phyloP scores from a whole-genome alignment of 495 filamentous ascomycete species.

The Aspergillus panamensis region DNA sequence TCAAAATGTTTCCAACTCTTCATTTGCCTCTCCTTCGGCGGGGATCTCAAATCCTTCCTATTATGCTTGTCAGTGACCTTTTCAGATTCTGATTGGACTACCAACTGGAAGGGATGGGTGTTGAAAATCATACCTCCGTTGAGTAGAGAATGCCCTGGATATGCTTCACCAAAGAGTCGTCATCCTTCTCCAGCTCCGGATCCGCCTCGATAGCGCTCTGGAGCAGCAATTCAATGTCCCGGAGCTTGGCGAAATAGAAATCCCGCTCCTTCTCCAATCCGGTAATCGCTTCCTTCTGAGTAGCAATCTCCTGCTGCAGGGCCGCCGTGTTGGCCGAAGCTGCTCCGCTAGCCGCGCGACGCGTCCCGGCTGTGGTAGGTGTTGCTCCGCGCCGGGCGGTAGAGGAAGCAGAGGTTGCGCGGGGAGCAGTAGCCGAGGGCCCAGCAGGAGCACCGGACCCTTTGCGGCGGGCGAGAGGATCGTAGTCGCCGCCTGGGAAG shows the following conservation, averaged over 20 bases:
- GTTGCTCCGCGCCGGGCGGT: constrained; percentile 69
- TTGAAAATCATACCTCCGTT: constrained; percentile 64
- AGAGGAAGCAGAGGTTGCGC: constrained; percentile 48
- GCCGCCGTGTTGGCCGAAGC: constrained; percentile 58
- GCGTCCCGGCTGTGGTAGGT: constrained; percentile 60
- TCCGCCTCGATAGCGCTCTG: constrained; percentile 88
- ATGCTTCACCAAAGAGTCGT: constrained; percentile 84
- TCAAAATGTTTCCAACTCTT: constrained; percentile 53
- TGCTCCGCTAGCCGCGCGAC: constrained; percentile 46
- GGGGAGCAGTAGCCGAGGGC: constrained; percentile 39
- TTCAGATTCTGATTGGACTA: neutral
- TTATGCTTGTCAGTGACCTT: constrained; percentile 8
- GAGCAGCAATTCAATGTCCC: constrained; percentile 91
- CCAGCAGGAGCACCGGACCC: constrained; percentile 58
- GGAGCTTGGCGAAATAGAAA: constrained; percentile 97
- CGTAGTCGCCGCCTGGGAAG: constrained; percentile 94
- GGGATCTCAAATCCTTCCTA: constrained; percentile 56
- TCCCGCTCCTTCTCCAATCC: constrained; percentile 91
- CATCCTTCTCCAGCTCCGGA: constrained; percentile 87
- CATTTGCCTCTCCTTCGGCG: constrained; percentile 34
- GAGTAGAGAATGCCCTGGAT: constrained; percentile 97
- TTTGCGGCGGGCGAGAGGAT: constrained; percentile 80
- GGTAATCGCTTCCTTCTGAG: constrained; percentile 80
- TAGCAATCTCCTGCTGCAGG: constrained; percentile 74
- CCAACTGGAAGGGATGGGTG: neutral